Percentiles rank a stretch among this genome's conserved stretches.
phyloP scores from a whole-genome alignment of 2,329 filamentous ascomycete genomes.

The Arachnomyces sp. region DNA sequence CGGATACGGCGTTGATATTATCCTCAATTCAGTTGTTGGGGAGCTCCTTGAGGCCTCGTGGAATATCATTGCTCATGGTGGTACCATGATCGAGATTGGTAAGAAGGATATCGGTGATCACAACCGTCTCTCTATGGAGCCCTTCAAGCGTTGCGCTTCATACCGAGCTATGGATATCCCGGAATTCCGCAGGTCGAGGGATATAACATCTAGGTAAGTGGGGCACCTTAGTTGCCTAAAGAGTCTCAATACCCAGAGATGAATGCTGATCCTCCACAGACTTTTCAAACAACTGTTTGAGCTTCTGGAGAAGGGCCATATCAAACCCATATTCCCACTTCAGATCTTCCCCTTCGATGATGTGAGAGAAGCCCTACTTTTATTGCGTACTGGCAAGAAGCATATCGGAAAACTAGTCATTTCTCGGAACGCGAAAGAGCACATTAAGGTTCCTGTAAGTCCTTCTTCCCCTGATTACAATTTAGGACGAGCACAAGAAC shows the following conservation, averaged over 20 bases:
- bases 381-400: slow-evolving; percentile 21
- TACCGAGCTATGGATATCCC: slow-evolving; percentile 16
- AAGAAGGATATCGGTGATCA: slow-evolving; percentile 14
- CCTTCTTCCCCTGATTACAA: too few species aligned
- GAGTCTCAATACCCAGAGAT: too few species aligned
- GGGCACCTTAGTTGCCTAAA: too few species aligned
- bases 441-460: not conserved
- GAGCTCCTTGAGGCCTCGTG: slow-evolving; percentile 21
- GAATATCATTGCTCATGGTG: slow-evolving; percentile 19
- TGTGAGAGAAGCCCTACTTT: slow-evolving; percentile 19
- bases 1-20: slow-evolving; percentile 63
- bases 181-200: not conserved
- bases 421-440: not conserved
- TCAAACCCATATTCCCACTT: slow-evolving; percentile 23
- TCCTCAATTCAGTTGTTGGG: slow-evolving; percentile 70
- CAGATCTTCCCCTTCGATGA: slow-evolving; percentile 18
- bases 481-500: too few species aligned
- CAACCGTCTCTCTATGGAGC: slow-evolving; percentile 11
- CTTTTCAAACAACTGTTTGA: slow-evolving; percentile 4
- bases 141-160: slow-evolving; percentile 22
- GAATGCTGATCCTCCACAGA: not conserved
- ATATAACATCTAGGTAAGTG: too few species aligned
- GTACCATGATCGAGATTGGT: slow-evolving; percentile 19
- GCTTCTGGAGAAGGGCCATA: slow-evolving; percentile 8
- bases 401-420: slow-evolving; percentile 34